Evolutionary conservation across 345 rosid species (phyloP), one percentile per base, ranked within the genome.

Genomic region (Clausena lansium): DNA sequence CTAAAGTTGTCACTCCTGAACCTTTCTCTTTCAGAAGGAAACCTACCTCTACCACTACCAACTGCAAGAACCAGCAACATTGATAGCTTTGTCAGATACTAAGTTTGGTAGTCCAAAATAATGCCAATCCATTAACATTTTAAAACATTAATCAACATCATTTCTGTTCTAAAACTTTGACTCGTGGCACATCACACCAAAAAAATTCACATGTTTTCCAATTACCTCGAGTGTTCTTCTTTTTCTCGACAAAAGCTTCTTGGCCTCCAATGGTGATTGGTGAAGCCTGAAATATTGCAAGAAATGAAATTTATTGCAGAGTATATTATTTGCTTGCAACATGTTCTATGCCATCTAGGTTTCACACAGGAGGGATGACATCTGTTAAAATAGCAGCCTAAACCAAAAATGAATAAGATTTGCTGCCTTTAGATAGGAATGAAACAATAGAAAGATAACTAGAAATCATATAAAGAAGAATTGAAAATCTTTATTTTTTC

Each of bases 171-270:
- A 15, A 2, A 24, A 54, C 64, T 84, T 83, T 72, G 13, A 84
- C 77, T 45, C 22, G 25, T 4, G 14, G 35, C 38, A 62, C 28
- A 54, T 13, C 52, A 75, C 61, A 4, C 15, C n/a, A n/a, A n/a
- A 57, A 55, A 47, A 67, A 75, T 14, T 38, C 9, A 47, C 24
- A 62, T 4, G 65, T 61, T 64, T 75, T 84, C 66, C 66, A 71
- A 66, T 85, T 80, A 86, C 98, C 97, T 86, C 91, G 89, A 76
- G 83, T 80, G 47, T 90, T 83, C 86, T 89, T 90, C 89, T 94
- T 94, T 87, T 85, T 86, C 83, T 94, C 95, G 7, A 94, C 76
- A 71, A 83, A 83, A 62, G 91, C 96, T 84, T 83, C 87, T 38
- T 82, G 88, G 63, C 84, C 93, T 45, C 89, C 89, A 33, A 94